Conservation (phyloP, 768 basidiomycete genomes). For the Pleurotus djamor region DNA sequence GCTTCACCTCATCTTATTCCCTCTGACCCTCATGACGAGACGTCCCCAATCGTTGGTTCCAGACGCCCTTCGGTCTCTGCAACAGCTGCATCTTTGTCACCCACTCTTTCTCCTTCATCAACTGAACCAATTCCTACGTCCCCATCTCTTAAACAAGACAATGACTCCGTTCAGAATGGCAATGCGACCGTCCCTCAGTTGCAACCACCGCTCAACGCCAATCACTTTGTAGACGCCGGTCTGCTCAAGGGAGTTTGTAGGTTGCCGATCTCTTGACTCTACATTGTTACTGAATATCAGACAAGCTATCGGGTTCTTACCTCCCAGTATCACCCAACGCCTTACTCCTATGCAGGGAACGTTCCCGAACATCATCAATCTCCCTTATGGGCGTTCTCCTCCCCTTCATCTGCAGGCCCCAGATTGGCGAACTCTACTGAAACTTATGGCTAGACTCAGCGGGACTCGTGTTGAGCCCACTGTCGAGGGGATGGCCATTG, state of each 20-base stretch:
- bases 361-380: conserved; percentile 72
- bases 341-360: conserved; percentile 45
- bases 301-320: conserved; percentile 65
- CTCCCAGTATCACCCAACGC: conserved; percentile 50
- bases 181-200: background rate
- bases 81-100: background rate
- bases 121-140: background rate
- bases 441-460: conserved; percentile 71
- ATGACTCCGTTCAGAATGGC: background rate
- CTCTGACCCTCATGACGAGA: background rate
- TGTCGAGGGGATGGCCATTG: conserved; percentile 58
- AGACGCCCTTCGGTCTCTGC: background rate
- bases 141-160: background rate
- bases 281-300: background rate
- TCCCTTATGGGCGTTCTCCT: conserved; percentile 67
- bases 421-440: conserved; percentile 72
- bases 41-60: background rate
- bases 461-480: conserved; percentile 71
- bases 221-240: conserved; percentile 57
- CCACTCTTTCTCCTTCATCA: background rate
- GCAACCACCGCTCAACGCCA: conserved; percentile 24
- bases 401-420: conserved; percentile 73
- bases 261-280: conserved; percentile 30
- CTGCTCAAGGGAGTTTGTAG: conserved; percentile 61
- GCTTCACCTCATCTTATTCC: background rate